Evolutionary conservation across 805 yeast species (phyloP), one percentile per base, ranked within the genome.

Genomic region (Saturnispora sanitii): DNA sequence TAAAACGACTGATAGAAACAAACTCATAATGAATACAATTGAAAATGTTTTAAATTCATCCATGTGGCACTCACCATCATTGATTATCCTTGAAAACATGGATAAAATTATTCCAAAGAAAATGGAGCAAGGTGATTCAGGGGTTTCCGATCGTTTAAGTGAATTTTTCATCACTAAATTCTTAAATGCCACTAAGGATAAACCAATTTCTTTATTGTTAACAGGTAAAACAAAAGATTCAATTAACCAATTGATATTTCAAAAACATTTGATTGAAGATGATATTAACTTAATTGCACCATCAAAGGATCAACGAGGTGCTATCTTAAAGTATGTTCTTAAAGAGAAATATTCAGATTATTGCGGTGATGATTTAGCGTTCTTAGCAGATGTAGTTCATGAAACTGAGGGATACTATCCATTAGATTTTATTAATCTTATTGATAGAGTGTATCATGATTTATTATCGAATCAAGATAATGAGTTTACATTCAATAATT

Each of bases 321-420:
- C 37, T 62, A 66, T 33, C 53, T 58, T 23, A 60, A 82, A 13
- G 40, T 82, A 28, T 49, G 59, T 12, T 42, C 49, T 22, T 52
- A 51, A 21, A 31, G 59, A n/a, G 17, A 34, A 9, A 17, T 48
- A 37, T 32, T 30, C 45, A 2, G 51, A 50, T 0, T 28, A 43
- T 1, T 56, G 70, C 20, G 67, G 71, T 26, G 60, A 52, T 4
- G 61, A 55, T 3, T 63, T 3, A 4, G 22, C 76, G 42, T 66
- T 71, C 33, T 43, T 71, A 9, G 60, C 70, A 20, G 80, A 77
- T 47, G 59, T 80, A 23, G 69, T 80, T 0, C 58, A 73, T 28
- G 90, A 79, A 40, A 82, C 95, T 0, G 97, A 90, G 51, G 97
- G 97, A 0, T 90, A 80, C 56, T 72, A 84, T 22, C 94, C 96